Evolutionary conservation across 1,284 basidiomycete genomes (phyloP).

Genomic region (Cutaneotrichosporon sp.): DNA sequence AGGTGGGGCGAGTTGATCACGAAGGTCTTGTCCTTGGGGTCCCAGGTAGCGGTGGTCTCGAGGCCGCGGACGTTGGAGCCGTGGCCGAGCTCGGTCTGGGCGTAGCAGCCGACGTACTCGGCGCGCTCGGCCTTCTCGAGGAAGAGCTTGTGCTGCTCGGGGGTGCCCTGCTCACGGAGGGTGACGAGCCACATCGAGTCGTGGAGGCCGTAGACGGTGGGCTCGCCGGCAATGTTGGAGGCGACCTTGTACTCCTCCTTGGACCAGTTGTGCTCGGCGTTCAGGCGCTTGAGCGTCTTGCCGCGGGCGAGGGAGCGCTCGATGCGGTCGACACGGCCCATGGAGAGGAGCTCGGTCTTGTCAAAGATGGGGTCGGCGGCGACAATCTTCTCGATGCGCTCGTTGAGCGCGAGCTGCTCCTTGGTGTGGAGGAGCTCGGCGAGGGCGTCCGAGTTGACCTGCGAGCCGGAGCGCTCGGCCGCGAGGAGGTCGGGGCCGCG

Average conservation of each 20-base stretch:
- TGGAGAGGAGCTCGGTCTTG: constrained; percentile 25
- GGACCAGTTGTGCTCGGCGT: constrained; percentile 19
- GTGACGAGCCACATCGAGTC: constrained; percentile 24
- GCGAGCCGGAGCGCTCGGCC: constrained; percentile 20
- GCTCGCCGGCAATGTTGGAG: constrained; percentile 19
- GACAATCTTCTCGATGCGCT: constrained; percentile 11
- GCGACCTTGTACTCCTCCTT: constrained; percentile 22
- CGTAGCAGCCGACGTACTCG: constrained; percentile 59
- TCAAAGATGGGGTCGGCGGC: constrained; percentile 19
- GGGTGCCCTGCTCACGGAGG: constrained; percentile 23
- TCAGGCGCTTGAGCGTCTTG: constrained; percentile 25
- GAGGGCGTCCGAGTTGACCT: constrained; percentile 15
- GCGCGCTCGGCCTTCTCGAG: constrained; percentile 19
- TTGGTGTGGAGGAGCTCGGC: constrained; percentile 21
- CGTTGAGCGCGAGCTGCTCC: constrained; percentile 10
- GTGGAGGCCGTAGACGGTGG: constrained; percentile 26
- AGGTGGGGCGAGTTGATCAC: constrained; percentile 60
- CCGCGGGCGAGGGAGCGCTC: constrained; percentile 27
- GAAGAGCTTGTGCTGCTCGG: constrained; percentile 29
- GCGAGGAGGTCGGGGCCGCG: constrained; percentile 22
- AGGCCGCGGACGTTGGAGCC: constrained; percentile 62
- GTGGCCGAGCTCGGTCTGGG: constrained; percentile 58
- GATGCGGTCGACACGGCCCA: constrained; percentile 26
- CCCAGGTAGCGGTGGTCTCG: constrained; percentile 62
- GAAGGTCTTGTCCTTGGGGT: constrained; percentile 59